A percentile compares a stretch with the other conserved stretches of the same genome.
Conservation (phyloP, 352 stramenopile species). For the Phytopythium cucurbitacearum region DNA sequence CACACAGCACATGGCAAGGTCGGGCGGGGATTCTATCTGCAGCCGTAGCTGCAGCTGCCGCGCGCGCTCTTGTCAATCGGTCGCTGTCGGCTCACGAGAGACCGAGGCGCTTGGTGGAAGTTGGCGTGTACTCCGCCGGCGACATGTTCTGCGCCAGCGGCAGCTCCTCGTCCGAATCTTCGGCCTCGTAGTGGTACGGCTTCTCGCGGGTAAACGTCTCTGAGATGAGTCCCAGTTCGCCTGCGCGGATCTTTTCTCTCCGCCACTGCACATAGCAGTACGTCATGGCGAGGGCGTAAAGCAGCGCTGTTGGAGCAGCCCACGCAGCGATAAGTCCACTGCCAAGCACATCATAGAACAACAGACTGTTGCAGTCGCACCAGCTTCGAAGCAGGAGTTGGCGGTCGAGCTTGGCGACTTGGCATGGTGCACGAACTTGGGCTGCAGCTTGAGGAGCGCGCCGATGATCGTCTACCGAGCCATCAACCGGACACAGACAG, state of each 20-base stretch:
- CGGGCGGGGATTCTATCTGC: too few species aligned
- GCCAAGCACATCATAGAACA: neutral
- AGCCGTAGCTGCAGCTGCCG: too few species aligned
- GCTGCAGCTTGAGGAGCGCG: slow-evolving; percentile 69
- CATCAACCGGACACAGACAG: slow-evolving; percentile 5
- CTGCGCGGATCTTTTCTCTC: slow-evolving; percentile 40
- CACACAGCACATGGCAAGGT: too few species aligned
- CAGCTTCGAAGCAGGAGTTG: slow-evolving; percentile 74
- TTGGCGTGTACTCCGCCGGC: slow-evolving; percentile 12
- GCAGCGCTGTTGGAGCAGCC: slow-evolving; percentile 18
- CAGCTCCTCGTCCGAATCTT: slow-evolving; percentile 70
- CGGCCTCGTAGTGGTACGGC: slow-evolving; percentile 56
- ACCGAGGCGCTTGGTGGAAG: slow-evolving; percentile 1
- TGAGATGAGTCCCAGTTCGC: slow-evolving; percentile 34
- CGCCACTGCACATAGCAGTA: slow-evolving; percentile 57
- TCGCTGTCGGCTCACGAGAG: too few species aligned
- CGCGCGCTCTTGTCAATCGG: too few species aligned
- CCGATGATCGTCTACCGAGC: slow-evolving; percentile 55
- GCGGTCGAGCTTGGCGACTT: slow-evolving; percentile 71
- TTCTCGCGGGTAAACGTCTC: slow-evolving; percentile 43
- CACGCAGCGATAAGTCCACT: neutral
- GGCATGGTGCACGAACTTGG: slow-evolving; percentile 60
- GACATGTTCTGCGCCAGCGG: slow-evolving; percentile 68
- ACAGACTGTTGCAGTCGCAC: slow-evolving; percentile 26
- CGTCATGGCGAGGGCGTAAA: slow-evolving; percentile 47